Conservation (phyloP, 75 land plant species). For the Pseudotsuga menziesii region DNA sequence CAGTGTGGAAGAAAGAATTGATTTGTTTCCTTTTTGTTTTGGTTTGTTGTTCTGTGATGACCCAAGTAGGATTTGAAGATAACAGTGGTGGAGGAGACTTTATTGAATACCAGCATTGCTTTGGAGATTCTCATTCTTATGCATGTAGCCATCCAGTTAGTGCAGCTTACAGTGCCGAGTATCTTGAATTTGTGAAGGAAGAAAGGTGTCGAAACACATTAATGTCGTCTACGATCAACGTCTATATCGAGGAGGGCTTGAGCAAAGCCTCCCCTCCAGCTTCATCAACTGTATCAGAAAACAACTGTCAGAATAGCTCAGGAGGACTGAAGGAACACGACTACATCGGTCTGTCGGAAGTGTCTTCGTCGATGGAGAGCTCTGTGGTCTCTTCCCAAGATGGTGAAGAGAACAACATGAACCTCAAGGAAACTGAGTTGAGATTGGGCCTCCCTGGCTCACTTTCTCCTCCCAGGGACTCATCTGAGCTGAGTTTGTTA, state of each 20-base stretch:
- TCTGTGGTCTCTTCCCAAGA: background rate
- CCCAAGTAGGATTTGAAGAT: background rate
- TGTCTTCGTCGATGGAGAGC: constrained; percentile 22
- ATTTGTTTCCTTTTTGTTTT: background rate
- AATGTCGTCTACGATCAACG: background rate
- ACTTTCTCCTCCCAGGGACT: constrained; percentile 44
- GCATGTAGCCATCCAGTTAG: background rate
- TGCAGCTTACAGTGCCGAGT: background rate
- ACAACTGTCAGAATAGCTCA: background rate
- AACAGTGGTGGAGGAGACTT: background rate
- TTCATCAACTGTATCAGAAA: constrained; percentile 4
- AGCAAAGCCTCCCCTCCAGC: constrained; percentile 18
- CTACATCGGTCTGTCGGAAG: constrained; percentile 46
- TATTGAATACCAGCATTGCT: background rate
- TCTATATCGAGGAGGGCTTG: constrained; percentile 9
- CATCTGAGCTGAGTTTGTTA: constrained; percentile 8
- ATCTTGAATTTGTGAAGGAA: constrained; percentile 4
- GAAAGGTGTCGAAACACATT: background rate
- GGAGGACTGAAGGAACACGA: constrained; percentile 38
- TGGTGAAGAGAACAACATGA: constrained; percentile 17
- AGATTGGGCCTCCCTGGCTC: constrained; percentile 63
- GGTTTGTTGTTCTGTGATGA: background rate
- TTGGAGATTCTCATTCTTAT: constrained; percentile 7
- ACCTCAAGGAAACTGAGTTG: constrained; percentile 66
- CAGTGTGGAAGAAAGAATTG: background rate